These are phyloP conservation scores for Neurospora africana DNA, from an alignment of 495 filamentous ascomycete genomes.

Conservation along the genomic window DNA sequence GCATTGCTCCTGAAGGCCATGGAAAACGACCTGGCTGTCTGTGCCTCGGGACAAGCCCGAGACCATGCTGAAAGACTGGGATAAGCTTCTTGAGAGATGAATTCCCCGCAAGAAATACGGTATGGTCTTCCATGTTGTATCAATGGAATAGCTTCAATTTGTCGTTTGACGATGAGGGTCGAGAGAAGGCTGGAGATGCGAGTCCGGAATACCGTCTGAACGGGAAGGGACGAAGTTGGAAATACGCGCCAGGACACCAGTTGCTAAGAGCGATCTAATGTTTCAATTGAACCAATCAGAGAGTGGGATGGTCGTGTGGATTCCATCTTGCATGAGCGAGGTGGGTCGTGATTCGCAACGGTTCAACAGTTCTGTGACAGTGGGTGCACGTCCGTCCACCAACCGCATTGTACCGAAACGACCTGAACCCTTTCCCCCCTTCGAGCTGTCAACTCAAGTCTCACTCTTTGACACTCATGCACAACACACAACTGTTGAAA, in stretches of 20 bases:
- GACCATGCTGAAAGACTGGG: neutral
- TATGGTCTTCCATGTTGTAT: neutral
- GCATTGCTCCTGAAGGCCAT: neutral
- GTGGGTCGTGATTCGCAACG: conserved; percentile 26
- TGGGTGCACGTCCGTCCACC: neutral
- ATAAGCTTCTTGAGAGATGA: neutral
- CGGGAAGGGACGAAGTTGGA: conserved; percentile 9
- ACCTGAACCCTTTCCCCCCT: neutral
- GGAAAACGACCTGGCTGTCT: neutral
- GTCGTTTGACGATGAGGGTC: neutral
- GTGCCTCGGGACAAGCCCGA: neutral
- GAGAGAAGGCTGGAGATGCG: neutral
- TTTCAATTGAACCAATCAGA: conserved; percentile 28
- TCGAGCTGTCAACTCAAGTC: conserved; percentile 7
- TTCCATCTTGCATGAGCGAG: conserved; percentile 32
- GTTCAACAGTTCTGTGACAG: conserved; percentile 27
- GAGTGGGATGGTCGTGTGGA: conserved; percentile 21
- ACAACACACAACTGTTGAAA: conserved; percentile 11
- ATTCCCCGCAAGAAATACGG: neutral
- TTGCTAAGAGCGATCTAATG: conserved; percentile 22
- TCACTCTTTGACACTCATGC: conserved; percentile 11
- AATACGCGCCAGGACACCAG: conserved; percentile 37
- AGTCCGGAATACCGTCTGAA: neutral
- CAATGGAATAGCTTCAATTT: neutral
- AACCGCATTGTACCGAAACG: conserved; percentile 24